phyloP scores from a whole-genome alignment of 441 rosid genomes.

The Arabidopsis lyrata region DNA sequence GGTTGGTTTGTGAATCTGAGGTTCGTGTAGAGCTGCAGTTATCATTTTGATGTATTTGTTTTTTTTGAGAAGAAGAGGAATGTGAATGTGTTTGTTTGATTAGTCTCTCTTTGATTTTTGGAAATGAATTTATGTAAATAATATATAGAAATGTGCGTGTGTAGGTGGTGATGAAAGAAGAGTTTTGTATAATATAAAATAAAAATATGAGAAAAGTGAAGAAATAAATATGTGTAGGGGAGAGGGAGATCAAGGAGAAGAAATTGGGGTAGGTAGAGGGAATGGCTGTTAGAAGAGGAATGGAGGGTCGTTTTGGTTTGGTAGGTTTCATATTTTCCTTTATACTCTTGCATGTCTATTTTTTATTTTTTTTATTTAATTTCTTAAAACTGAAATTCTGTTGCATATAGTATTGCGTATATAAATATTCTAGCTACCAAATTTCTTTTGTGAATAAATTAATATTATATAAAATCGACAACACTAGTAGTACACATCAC shows the following conservation, averaged over 20 bases:
- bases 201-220: not conserved
- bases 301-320: slow-evolving; percentile 46
- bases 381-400: not conserved
- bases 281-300: slow-evolving; percentile 49
- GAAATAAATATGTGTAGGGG: not conserved
- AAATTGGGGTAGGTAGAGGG: slow-evolving; percentile 46
- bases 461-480: no score
- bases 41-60: slow-evolving; percentile 36
- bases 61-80: not conserved
- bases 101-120: not conserved
- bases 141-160: slow-evolving; percentile 22
- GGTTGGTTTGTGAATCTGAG: slow-evolving; percentile 37
- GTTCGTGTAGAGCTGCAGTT: slow-evolving; percentile 39
- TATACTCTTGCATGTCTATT: slow-evolving; percentile 13
- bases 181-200: not conserved
- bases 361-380: not conserved
- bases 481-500: no score
- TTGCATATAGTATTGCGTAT: not conserved
- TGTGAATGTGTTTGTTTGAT: not conserved
- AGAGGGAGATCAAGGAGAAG: slow-evolving; percentile 19
- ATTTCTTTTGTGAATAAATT: no score
- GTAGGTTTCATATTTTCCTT: slow-evolving; percentile 38
- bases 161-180: slow-evolving; percentile 18
- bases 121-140: slow-evolving; percentile 9
- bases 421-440: not conserved